Evolutionary conservation across 2,329 filamentous ascomycete species (phyloP), one percentile per base, ranked within the genome.

Genomic region (Sarocladium kiliense): DNA sequence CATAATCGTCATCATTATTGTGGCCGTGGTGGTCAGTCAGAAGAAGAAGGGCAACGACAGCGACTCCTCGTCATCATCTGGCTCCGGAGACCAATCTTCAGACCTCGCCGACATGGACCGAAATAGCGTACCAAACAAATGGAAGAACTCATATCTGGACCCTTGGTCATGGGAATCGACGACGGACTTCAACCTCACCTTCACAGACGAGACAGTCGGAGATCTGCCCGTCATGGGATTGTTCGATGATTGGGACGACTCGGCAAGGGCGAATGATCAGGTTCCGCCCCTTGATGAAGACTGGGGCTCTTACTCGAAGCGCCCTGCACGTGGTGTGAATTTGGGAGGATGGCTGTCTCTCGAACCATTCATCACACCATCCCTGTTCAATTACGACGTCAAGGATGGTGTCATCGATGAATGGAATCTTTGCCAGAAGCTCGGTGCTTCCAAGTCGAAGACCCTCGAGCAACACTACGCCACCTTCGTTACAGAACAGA

Each of bases 281-380:
- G 91, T 95, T 0, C 89, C 91, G 0, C 77, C 90, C 1, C 77
- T 99, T 6, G 81, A 90, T 61, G 78, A 92, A 58, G 64, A 77
- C 1, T 97, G 93, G 81, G 84, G 84, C 6, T 75, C 86, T 2
- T 99, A 97, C 63, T 82, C 85, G 2, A 84, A 82, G 21, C 85
- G 79, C 55, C 91, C 92, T 2, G 91, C 95, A 23, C 84, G 93
- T 6, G 94, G 94, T 1, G 90, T 97, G 34, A 97, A 96, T 64
- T 68, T 97, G 1, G 94, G 94, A 53, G 94, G 94, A 12, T 99
- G 94, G 94, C 81, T 99, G 1, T 89, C 88, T 2, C 74, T 99
- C 12, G 94, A 99, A 65, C 94, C 94, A 0, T 97, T 96, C 68
- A 97, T 99, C 67, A 93, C 90, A 3, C 94, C 94, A 0, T 97